Base-by-base conservation (phyloP, 1,139 yeast species). In the Saccharomyces uvarum region DNA sequence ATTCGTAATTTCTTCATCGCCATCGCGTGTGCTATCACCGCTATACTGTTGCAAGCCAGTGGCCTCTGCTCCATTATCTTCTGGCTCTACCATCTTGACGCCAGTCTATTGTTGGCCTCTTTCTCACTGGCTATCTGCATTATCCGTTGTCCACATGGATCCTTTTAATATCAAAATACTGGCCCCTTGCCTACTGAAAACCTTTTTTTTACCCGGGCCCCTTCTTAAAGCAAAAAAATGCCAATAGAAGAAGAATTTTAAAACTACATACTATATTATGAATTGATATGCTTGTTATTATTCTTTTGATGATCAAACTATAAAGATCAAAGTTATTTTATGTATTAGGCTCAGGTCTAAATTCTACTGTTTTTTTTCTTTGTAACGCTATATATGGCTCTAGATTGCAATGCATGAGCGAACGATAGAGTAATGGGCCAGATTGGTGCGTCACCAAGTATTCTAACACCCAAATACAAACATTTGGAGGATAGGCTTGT, bases 391-490 rank as follows among this genome's bases (percentile, higher is more conserved):
- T 62, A 65, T 2, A 79, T 77, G 3, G 88, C 88, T 66, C 90
- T 78, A 48, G 82, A 78, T 65, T 84, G 85, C 62, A 86, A 75
- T 2, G 89, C 89, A 66, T 85, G 91, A 0, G 91, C 91, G 72
- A 85, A 84, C 16, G 85, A 80, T 70, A 86, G 73, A 0, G 90
- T 88, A 56, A 85, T 78, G 1, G 93, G 93, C 95, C 95, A 86
- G 26, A 86, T 85, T 2, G 93, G 93, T 0, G 91, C 90, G 73
- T 86, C 93, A 1, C 90, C 89, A 53, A 86, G 74, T 27, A 86
- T 83, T 59, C 89, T 74, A 9, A 86, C 86, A 46, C 93, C 95
- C 53, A 86, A 70, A 57, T 83, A 83, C 52, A 85, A 70, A 29
- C 83, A 77, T 63, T 83, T 79, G 33, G 80, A 75, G 4, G 87